phyloP scores from a whole-genome alignment of 148 eudicot genomes.

The Polygonum aviculare region DNA sequence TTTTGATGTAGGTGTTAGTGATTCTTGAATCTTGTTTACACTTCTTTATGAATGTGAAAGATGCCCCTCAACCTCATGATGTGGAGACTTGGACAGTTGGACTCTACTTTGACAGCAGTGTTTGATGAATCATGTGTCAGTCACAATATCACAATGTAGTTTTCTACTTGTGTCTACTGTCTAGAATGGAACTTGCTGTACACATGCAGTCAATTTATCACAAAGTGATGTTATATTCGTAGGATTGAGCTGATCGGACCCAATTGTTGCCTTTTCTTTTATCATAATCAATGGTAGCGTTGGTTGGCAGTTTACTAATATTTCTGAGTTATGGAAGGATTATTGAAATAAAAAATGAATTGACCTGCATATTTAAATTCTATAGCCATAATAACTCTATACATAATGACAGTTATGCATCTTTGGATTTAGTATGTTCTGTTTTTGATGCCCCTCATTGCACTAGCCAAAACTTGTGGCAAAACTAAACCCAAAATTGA shows the following conservation, averaged over 20 bases:
- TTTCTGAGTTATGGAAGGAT: background rate
- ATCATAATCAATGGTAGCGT: background rate
- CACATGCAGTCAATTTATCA: background rate
- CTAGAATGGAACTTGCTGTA: background rate
- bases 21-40: background rate
- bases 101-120: background rate
- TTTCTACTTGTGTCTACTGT: background rate
- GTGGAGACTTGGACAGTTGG: too few species aligned
- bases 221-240: background rate
- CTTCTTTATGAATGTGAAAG: slow-evolving; percentile 7
- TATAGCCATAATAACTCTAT: background rate
- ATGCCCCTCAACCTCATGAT: slow-evolving; percentile 9
- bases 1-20: background rate
- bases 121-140: background rate
- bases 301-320: background rate
- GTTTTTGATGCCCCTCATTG: background rate
- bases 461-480: background rate
- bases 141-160: background rate
- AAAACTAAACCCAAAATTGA: background rate
- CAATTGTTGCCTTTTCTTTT: background rate
- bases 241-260: background rate
- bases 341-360: background rate
- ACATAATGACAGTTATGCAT: background rate
- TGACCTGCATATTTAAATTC: background rate
- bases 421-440: background rate